phyloP scores from a whole-genome alignment of 345 rosid species.

The Erysimum cheiranthoides region DNA sequence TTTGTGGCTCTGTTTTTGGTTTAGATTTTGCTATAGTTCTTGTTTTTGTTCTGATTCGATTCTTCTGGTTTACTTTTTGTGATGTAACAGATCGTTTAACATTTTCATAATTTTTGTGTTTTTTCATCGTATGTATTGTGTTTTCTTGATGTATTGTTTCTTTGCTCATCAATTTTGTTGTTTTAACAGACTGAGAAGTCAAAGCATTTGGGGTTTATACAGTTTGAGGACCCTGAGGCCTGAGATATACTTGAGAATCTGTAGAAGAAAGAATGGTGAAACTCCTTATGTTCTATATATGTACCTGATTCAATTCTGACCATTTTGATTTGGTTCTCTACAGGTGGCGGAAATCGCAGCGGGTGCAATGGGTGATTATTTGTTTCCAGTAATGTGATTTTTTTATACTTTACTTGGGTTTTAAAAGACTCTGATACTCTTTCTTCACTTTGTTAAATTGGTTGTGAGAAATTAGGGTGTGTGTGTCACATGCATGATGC shows the following conservation, averaged over 20 bases:
- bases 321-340: constrained; percentile 13
- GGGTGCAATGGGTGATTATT: constrained; percentile 83
- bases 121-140: too few species aligned
- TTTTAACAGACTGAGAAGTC: constrained; percentile 87
- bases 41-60: too few species aligned
- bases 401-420: neutral
- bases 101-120: too few species aligned
- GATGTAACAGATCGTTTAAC: too few species aligned
- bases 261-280: neutral
- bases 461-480: neutral
- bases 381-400: constrained; percentile 39
- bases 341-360: constrained; percentile 96
- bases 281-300: neutral
- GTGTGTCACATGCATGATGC: neutral
- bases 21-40: too few species aligned
- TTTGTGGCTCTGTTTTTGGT: too few species aligned
- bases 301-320: constrained; percentile 20
- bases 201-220: constrained; percentile 89
- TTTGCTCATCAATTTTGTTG: neutral
- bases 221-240: constrained; percentile 89
- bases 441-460: neutral
- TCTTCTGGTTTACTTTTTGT: too few species aligned
- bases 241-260: constrained; percentile 35
- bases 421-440: neutral
- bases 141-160: too few species aligned